A percentile compares a stretch with the other conserved stretches of the same genome.
These are phyloP conservation scores for Nakataea oryzae DNA, from an alignment of 2,329 filamentous ascomycete species.

Conservation along the genomic window DNA sequence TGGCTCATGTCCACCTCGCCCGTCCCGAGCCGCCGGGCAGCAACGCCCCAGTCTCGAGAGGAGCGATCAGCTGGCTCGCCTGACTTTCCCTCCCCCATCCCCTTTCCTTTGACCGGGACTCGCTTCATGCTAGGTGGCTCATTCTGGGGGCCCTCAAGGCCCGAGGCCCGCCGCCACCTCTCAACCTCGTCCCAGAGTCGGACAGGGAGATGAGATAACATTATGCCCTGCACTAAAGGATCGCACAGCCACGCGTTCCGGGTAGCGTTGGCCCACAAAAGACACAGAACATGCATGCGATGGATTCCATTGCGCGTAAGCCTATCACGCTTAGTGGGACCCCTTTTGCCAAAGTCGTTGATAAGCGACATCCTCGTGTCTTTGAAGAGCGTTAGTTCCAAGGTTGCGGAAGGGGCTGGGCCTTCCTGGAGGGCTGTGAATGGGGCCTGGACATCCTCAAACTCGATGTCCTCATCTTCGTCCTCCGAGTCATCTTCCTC, in stretches of 20 bases:
- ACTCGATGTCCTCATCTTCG: slow-evolving; percentile 54
- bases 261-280: slow-evolving; percentile 83
- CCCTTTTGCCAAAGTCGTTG: slow-evolving; percentile 64
- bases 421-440: slow-evolving; percentile 27
- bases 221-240: slow-evolving; percentile 58
- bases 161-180: slow-evolving; percentile 60
- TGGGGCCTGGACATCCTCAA: slow-evolving; percentile 43
- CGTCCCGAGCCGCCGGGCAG: slow-evolving; percentile 58
- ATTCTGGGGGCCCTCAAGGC: slow-evolving; percentile 35
- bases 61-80: slow-evolving; percentile 21
- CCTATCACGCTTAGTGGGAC: slow-evolving; percentile 74
- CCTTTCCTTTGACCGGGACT: slow-evolving; percentile 9
- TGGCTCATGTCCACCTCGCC: slow-evolving; percentile 67
- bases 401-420: slow-evolving; percentile 48
- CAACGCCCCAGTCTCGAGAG: slow-evolving; percentile 58
- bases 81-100: slow-evolving; percentile 27
- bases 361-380: slow-evolving; percentile 49
- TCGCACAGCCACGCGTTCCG: slow-evolving; percentile 81
- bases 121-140: background rate
- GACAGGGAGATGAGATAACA: slow-evolving; percentile 63
- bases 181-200: slow-evolving; percentile 63
- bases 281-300: slow-evolving; percentile 75
- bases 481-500: slow-evolving; percentile 42
- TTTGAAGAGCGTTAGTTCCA: slow-evolving; percentile 61
- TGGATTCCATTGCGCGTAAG: slow-evolving; percentile 71